These are phyloP conservation scores for Physaria fendleri DNA, from an alignment of 345 rosid species.

Conservation along the genomic window DNA sequence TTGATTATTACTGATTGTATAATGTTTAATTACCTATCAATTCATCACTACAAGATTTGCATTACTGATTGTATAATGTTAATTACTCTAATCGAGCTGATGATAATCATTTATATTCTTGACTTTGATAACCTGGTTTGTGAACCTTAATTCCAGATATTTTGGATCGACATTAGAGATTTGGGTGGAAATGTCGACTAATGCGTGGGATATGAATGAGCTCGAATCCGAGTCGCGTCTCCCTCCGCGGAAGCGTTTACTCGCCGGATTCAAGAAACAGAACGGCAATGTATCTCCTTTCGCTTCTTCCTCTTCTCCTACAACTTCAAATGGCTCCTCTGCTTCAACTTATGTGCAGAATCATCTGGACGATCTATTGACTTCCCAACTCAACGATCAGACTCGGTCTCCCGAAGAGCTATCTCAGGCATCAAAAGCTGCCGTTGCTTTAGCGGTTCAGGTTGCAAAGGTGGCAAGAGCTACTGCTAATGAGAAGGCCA, in stretches of 20 bases:
- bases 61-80: no score
- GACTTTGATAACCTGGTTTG: no score
- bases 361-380: conserved; percentile 49
- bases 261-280: conserved; percentile 89
- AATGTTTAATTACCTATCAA: no score
- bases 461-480: conserved; percentile 74
- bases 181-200: conserved; percentile 73
- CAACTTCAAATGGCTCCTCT: conserved; percentile 25
- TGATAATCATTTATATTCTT: no score
- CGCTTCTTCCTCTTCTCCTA: conserved; percentile 34
- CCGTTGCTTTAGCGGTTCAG: conserved; percentile 47
- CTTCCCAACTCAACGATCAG: conserved; percentile 33
- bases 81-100: no score
- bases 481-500: conserved; percentile 74
- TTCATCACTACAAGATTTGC: no score
- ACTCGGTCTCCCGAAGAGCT: conserved; percentile 57
- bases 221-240: conserved; percentile 72
- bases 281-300: conserved; percentile 40
- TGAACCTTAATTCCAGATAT: no score
- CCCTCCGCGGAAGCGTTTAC: conserved; percentile 92
- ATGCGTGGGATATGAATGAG: conserved; percentile 58
- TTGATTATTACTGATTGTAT: no score
- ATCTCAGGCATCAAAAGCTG: conserved; percentile 51
- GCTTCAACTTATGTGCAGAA: conserved; percentile 42
- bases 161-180: no score